A percentile compares a stretch with the other conserved stretches of the same genome.
Conservation (phyloP, 2,329 filamentous ascomycete genomes). For the Sarocladiaceae sp. region DNA sequence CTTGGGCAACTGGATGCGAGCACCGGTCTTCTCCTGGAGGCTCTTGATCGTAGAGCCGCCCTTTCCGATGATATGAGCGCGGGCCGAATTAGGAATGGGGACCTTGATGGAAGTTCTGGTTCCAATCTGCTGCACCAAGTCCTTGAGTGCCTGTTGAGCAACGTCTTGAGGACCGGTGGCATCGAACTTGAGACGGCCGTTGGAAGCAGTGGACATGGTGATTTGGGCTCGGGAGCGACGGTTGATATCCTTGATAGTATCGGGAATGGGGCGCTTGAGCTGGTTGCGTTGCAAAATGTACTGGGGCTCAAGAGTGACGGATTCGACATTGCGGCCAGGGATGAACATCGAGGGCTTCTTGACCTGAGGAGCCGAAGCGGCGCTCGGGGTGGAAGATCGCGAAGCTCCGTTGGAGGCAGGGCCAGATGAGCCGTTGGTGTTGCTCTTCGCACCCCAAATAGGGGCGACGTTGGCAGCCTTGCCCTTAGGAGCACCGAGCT, state of each 20-base stretch:
- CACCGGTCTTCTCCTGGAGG: conserved; percentile 83
- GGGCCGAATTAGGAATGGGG: conserved; percentile 73
- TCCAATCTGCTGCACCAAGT: conserved; percentile 82
- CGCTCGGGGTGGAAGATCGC: conserved; percentile 55
- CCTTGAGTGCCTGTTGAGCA: conserved; percentile 81
- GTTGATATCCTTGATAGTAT: conserved; percentile 88
- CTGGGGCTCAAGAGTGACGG: conserved; percentile 64
- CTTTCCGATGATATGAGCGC: conserved; percentile 88
- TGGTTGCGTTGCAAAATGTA: conserved; percentile 72
- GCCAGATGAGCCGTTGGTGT: conserved; percentile 40
- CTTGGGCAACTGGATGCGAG: conserved; percentile 84
- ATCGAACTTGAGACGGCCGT: conserved; percentile 72
- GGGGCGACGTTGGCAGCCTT: conserved; percentile 60
- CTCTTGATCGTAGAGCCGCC: conserved; percentile 84
- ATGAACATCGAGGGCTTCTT: conserved; percentile 59
- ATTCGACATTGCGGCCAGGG: conserved; percentile 76
- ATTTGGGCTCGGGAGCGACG: conserved; percentile 83
- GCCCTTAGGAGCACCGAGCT: conserved; percentile 64
- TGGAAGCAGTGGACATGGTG: conserved; percentile 66
- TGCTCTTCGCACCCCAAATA: conserved; percentile 71
- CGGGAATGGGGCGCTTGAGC: conserved; percentile 76
- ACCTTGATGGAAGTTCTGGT: conserved; percentile 67
- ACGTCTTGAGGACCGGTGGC: conserved; percentile 77
- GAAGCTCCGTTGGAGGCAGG: conserved; percentile 54
- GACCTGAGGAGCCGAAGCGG: conserved; percentile 36